These are phyloP conservation scores for Corynascus novoguineensis DNA, from an alignment of 495 filamentous ascomycete genomes.

Conservation along the genomic window DNA sequence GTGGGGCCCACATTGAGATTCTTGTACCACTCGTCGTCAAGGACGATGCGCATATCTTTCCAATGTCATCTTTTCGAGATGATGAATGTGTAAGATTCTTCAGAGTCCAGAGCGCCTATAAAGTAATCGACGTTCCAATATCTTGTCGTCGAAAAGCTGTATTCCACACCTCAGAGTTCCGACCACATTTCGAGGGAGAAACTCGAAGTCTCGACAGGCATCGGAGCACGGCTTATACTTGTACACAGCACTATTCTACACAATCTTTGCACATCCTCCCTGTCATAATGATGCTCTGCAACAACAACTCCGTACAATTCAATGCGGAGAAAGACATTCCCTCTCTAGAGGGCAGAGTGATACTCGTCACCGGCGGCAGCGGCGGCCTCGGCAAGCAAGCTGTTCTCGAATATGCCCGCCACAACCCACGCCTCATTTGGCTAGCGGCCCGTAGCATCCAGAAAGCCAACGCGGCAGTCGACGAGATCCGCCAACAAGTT, in stretches of 20 bases:
- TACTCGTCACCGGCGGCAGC: conserved; percentile 61
- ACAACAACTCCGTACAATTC: neutral
- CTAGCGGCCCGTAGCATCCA: conserved; percentile 53
- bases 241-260: too few relatives aligned
- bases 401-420: conserved; percentile 55
- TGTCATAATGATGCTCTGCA: conserved; percentile 1
- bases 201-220: too few relatives aligned
- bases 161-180: too few relatives aligned
- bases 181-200: too few relatives aligned
- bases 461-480: conserved; percentile 21
- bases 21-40: too few relatives aligned
- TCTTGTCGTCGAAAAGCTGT: too few relatives aligned
- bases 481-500: conserved; percentile 13
- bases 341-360: conserved; percentile 51
- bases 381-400: conserved; percentile 62
- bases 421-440: conserved; percentile 57
- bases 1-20: too few relatives aligned
- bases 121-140: too few relatives aligned
- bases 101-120: too few relatives aligned
- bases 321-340: conserved; percentile 52
- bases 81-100: too few relatives aligned
- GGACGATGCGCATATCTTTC: neutral
- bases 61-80: neutral
- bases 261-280: neutral
- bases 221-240: too few relatives aligned